Percentiles rank a stretch among this genome's conserved stretches.
Evolutionary conservation across 148 eudicot genomes (phyloP).

Genomic region (Camellia japonica): DNA sequence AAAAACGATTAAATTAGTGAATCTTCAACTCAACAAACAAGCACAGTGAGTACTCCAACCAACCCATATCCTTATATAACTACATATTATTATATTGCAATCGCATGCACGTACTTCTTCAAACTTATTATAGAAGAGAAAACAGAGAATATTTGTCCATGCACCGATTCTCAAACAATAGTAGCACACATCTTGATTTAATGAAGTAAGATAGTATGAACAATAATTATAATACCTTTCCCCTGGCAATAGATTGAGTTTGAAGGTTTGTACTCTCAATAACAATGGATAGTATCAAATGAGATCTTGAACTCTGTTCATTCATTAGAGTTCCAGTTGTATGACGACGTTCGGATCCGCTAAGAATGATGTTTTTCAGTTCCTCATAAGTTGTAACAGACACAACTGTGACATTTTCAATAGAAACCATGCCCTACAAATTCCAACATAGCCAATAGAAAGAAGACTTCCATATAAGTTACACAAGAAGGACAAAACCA

Average conservation of each 20-base stretch:
- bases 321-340: slow-evolving; percentile 96
- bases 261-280: slow-evolving; percentile 96
- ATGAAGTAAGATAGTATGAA: not conserved
- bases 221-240: slow-evolving; percentile 60
- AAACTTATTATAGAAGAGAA: not conserved
- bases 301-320: slow-evolving; percentile 95
- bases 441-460: not conserved
- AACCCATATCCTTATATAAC: not conserved
- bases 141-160: not conserved
- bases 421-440: slow-evolving; percentile 85
- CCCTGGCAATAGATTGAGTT: slow-evolving; percentile 88
- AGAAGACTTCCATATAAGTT: not conserved
- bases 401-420: slow-evolving; percentile 72
- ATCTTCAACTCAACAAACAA: slow-evolving; percentile 11
- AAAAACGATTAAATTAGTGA: not conserved
- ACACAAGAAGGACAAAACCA: not conserved
- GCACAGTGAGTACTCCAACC: not conserved
- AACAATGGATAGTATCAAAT: slow-evolving; percentile 79
- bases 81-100: not conserved
- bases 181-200: not conserved
- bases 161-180: not conserved
- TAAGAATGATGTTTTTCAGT: slow-evolving; percentile 61
- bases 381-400: slow-evolving; percentile 72
- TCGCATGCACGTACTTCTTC: not conserved
- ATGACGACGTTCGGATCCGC: slow-evolving; percentile 92